phyloP scores from a whole-genome alignment of 805 yeast genomes.

The Debaryomyces castellii region DNA sequence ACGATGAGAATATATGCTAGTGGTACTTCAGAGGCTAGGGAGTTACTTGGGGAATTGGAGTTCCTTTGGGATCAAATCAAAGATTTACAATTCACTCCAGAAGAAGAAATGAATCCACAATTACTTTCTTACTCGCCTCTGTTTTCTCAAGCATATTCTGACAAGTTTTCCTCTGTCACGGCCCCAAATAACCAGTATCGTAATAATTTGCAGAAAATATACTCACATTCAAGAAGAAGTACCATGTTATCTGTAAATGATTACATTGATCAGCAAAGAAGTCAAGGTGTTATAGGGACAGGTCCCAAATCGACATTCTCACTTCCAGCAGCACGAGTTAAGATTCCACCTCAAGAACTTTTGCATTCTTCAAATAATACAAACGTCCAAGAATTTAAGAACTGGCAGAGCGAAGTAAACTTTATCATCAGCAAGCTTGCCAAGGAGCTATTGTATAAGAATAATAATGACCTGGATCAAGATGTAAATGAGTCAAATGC shows the following conservation, averaged over 20 bases:
- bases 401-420: slow-evolving; percentile 57
- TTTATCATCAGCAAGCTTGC: slow-evolving; percentile 45
- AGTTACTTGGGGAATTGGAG: slow-evolving; percentile 65
- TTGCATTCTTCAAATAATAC: slow-evolving; percentile 13
- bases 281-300: slow-evolving; percentile 2
- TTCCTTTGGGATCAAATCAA: slow-evolving; percentile 73
- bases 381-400: slow-evolving; percentile 39
- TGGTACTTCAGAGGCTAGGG: slow-evolving; percentile 65
- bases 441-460: slow-evolving; percentile 28
- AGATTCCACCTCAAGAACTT: slow-evolving; percentile 3
- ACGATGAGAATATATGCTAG: slow-evolving; percentile 72
- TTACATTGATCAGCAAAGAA: slow-evolving; percentile 32
- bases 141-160: slow-evolving; percentile 33
- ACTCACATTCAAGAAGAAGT: slow-evolving; percentile 42
- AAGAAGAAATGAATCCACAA: slow-evolving; percentile 23
- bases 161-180: slow-evolving; percentile 36
- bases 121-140: slow-evolving; percentile 35
- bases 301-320: slow-evolving; percentile 18
- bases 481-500: slow-evolving; percentile 11
- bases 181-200: slow-evolving; percentile 33
- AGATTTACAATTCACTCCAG: slow-evolving; percentile 37
- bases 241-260: slow-evolving; percentile 36
- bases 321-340: slow-evolving; percentile 12
- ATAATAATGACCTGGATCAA: slow-evolving; percentile 13
- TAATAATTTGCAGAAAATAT: slow-evolving; percentile 40